A percentile compares a stretch with the other conserved stretches of the same genome.
phyloP scores from a whole-genome alignment of 306 rosid genomes.

The Gastrolobium bilobum region DNA sequence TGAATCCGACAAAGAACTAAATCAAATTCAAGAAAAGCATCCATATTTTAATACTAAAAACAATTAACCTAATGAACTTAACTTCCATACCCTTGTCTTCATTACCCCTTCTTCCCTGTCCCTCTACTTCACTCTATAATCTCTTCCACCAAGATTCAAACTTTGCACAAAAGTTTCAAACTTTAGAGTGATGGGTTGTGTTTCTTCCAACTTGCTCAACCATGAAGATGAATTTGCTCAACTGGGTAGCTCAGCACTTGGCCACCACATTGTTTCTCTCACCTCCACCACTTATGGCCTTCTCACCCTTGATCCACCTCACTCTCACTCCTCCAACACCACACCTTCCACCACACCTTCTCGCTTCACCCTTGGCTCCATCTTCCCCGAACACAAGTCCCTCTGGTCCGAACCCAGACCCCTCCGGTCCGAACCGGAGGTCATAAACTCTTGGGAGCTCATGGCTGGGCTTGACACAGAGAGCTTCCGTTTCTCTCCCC shows the following conservation, averaged over 20 bases:
- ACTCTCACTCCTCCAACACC: slow-evolving; percentile 43
- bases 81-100: neutral
- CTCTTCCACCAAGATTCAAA: slow-evolving; percentile 17
- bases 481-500: slow-evolving; percentile 77
- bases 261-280: slow-evolving; percentile 95
- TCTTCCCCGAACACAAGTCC: neutral
- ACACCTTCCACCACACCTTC: slow-evolving; percentile 58
- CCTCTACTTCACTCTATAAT: neutral
- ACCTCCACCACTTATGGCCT: slow-evolving; percentile 97
- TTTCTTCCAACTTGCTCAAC: slow-evolving; percentile 77
- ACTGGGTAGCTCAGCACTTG: slow-evolving; percentile 71
- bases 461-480: slow-evolving; percentile 92
- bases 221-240: slow-evolving; percentile 81
- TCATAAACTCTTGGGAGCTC: slow-evolving; percentile 96
- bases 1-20: slow-evolving; percentile 9
- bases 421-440: slow-evolving; percentile 58
- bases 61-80: neutral
- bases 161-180: neutral
- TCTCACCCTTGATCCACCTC: slow-evolving; percentile 78
- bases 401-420: slow-evolving; percentile 57
- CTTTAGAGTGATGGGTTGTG: slow-evolving; percentile 75
- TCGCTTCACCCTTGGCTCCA: slow-evolving; percentile 58
- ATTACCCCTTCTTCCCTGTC: neutral
- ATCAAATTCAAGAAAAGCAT: neutral
- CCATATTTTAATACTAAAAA: neutral